Evolutionary conservation across 1,284 basidiomycete species (phyloP), one percentile per base, ranked within the genome.

Genomic region (Tylopilus orsonianus): DNA sequence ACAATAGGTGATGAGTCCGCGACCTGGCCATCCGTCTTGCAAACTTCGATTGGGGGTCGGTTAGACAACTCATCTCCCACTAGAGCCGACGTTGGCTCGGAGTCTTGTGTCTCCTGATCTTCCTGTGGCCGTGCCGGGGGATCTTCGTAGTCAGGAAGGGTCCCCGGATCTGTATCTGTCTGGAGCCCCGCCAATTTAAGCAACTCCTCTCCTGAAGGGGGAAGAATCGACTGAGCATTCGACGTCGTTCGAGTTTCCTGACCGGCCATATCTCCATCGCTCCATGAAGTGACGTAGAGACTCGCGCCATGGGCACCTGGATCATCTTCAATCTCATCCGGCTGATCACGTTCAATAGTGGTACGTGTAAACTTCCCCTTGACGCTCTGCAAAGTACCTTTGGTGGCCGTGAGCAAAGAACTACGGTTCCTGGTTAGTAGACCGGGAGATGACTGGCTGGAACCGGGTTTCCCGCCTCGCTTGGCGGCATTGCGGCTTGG

Each of bases 61-160:
- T 43, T 23, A 12, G 23, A 22, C 1, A 36, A 20, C 19, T 48
- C 43, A 2, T 54, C 44, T 42, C 51, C 27, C 2, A 2, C 36
- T 29, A 36, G 22, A 41, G 20, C 44, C n/a, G 48, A 16, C 7
- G 26, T 19, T 16, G 13, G 16, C 40, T 30, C 37, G 1, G 42
- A 39, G 16, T 19, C 24, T 18, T 40, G 38, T 26, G 10, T 23
- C 16, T 55, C 43, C 16, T 52, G 35, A 1, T 18, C 38, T 27
- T 44, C 40, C 1, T 36, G 48, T 33, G 51, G 37, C 52, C 60
- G 60, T 26, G 55, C 45, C 16, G 55, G n/a, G 8, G 35, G 7
- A 7, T 85, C 81, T 49, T 84, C 80, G 53, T 78, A 85, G 55
- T 82, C 80, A 8, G 75, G 69, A 22, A 84, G 71, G 2, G 55